Conservation (phyloP, 1,284 basidiomycete genomes). For the Puccinia polysora region DNA sequence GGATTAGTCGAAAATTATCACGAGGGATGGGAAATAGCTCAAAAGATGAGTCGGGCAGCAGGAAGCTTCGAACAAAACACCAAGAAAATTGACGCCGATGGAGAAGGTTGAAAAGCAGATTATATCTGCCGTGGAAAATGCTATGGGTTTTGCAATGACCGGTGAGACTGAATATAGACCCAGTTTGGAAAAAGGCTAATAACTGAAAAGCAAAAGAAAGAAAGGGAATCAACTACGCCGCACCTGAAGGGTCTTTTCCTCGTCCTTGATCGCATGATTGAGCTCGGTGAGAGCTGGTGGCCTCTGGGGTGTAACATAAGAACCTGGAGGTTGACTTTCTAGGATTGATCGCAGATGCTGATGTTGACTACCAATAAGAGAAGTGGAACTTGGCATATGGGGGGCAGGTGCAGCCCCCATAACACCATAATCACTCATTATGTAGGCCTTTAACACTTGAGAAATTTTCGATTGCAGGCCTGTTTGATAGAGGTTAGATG, state of each 20-base stretch:
- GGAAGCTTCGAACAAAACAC: too few species aligned
- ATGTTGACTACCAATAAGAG: neutral
- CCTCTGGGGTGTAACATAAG: conserved; percentile 5
- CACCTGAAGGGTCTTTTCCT: conserved; percentile 1
- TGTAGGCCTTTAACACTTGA: neutral
- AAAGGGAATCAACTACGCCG: neutral
- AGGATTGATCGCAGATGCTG: conserved; percentile 7
- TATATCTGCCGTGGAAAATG: too few species aligned
- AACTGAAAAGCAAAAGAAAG: conserved; percentile 1
- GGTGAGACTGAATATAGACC: too few species aligned
- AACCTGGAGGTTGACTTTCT: neutral
- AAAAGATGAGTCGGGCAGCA: too few species aligned
- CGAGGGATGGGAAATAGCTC: too few species aligned
- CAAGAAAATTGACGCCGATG: too few species aligned
- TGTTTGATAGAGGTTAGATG: neutral
- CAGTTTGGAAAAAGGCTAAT: neutral
- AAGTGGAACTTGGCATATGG: neutral
- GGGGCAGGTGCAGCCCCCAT: neutral
- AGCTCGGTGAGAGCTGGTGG: neutral
- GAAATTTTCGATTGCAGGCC: neutral
- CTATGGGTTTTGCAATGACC: too few species aligned
- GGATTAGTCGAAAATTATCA: too few species aligned
- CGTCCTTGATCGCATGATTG: conserved; percentile 11
- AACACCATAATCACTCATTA: conserved; percentile 22
- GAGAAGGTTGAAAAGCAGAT: too few species aligned